phyloP scores from a whole-genome alignment of 2,329 filamentous ascomycete species.

The Epichloe aotearoae region DNA sequence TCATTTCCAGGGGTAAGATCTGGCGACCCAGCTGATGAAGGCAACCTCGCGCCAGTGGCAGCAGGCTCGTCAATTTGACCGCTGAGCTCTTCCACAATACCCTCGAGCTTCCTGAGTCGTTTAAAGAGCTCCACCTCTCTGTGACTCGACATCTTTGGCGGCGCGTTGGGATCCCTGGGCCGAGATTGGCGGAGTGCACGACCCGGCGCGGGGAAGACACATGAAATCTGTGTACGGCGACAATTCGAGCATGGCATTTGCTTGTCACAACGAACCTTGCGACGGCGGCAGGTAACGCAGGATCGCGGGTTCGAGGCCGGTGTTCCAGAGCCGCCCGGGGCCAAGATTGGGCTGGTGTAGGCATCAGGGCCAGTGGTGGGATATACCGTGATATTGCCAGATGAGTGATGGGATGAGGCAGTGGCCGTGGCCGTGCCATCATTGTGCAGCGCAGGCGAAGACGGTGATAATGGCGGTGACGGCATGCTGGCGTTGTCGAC shows the following conservation, averaged over 20 bases:
- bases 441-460: conserved; percentile 13
- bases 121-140: conserved; percentile 59
- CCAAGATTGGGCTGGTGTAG: conserved; percentile 21
- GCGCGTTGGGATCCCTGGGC: conserved; percentile 50
- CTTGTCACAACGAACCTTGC: conserved; percentile 70
- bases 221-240: conserved; percentile 54
- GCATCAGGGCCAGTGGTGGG: conserved; percentile 27
- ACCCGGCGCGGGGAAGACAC: conserved; percentile 61
- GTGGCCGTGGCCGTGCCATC: conserved; percentile 7
- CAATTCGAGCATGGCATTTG: conserved; percentile 66
- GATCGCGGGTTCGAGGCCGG: conserved; percentile 33
- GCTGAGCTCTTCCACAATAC: conserved; percentile 58
- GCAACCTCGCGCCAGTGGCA: conserved; percentile 17
- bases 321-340: conserved; percentile 18
- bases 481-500: conserved; percentile 10
- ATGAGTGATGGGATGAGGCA: conserved; percentile 10
- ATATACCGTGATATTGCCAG: conserved; percentile 24
- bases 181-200: conserved; percentile 56
- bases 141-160: conserved; percentile 44
- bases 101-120: conserved; percentile 57
- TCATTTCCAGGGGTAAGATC: conserved; percentile 8
- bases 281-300: conserved; percentile 36
- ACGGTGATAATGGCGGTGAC: conserved; percentile 8
- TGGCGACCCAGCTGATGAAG: conserved; percentile 19
- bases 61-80: conserved; percentile 45